phyloP scores from a whole-genome alignment of 1,139 yeast species.

The Blastobotrys proliferans region DNA sequence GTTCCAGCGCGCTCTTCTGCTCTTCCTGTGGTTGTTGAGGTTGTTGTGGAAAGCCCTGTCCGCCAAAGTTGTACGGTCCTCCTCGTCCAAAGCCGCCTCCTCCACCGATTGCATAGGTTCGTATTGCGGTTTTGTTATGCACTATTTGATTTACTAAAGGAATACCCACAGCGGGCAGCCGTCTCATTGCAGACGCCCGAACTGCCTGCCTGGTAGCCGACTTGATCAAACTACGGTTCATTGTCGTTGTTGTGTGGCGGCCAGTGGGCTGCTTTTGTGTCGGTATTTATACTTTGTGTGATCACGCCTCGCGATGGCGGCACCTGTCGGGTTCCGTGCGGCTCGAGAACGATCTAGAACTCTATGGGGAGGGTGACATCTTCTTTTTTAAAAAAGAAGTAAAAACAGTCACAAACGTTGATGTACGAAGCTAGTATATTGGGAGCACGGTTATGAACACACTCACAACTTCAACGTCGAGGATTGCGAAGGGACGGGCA shows the following conservation, averaged over 20 bases:
- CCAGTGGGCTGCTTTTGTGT: not conserved
- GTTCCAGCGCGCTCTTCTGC: slow-evolving; percentile 70
- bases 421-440: no score
- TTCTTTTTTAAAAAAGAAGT: no score
- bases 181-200: not conserved
- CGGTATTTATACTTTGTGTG: no score
- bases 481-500: no score
- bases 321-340: slow-evolving; percentile 4
- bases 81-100: slow-evolving; percentile 9
- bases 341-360: slow-evolving; percentile 11
- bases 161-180: slow-evolving; percentile 2
- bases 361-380: no score
- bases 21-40: slow-evolving; percentile 12
- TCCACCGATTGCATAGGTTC: no score
- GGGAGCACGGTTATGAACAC: no score
- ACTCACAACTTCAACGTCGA: no score
- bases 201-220: slow-evolving; percentile 5
- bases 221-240: slow-evolving; percentile 2
- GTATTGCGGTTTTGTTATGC: not conserved
- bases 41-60: not conserved
- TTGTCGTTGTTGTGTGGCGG: not conserved
- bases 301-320: no score
- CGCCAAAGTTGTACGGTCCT: slow-evolving; percentile 9
- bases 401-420: no score
- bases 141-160: slow-evolving; percentile 1